Evolutionary conservation across 768 basidiomycete genomes (phyloP), one percentile per base, ranked within the genome.

Genomic region (Russula ochroleuca): DNA sequence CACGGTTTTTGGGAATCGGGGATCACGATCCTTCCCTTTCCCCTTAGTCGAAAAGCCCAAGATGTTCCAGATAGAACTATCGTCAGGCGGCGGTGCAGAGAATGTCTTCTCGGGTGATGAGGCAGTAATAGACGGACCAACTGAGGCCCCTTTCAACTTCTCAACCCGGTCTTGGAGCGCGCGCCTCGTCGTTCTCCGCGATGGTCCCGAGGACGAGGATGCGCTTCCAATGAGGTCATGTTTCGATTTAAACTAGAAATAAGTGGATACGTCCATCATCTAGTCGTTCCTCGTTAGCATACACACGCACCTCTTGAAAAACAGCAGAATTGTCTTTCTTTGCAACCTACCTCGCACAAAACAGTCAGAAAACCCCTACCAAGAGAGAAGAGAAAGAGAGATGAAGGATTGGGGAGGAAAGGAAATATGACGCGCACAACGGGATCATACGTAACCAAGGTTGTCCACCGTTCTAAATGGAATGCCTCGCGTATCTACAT

Each of bases 391-490:
- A 10, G 21, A 9, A 45, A 31, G 21, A 8, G 28, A 11, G 9
- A 23, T 1, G 58, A 56, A n/a, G 31, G 21, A 7, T 9, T 19
- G 54, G 19, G 33, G 15, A 49, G 35, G 35, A 14, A 50, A 7
- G 11, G 35, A 48, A 14, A 37, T 5, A 59, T 51, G 23, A 37
- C 28, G 23, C 58, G 71, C 83, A 90, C 89, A 74, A 78, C 73
- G 10, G 94, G 94, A 73, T 95, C 82, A 72, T 85, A 98, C 21
- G 78, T 80, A 40, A 94, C 75, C 77, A 96, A 79, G 28, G 82
- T 85, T 3, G 85, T 82, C 71, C 89, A 95, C 62, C 87, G 79
- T 67, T 94, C 88, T 75, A 96, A 80, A 71, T 98, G 94, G 74
- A 95, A 98, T 63, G 84, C 79, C 74, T 98, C 92, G 64, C 94